Evolutionary conservation across 192 early-diverging fungal genomes (phyloP).

Genomic region (Umbelopsis sp.): DNA sequence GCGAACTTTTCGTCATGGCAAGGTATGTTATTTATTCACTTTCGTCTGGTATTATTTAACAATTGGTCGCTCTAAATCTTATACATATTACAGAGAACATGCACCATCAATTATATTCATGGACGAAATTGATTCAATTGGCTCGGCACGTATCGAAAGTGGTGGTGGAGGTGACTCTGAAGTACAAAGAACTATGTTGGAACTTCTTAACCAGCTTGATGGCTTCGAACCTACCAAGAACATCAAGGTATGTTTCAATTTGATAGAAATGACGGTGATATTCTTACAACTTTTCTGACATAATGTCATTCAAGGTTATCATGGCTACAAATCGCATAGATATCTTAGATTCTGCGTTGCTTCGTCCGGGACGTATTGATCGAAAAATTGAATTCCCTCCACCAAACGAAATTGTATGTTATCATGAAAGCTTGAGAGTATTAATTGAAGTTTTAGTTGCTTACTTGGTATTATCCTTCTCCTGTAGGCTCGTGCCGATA

Average conservation of each 20-base stretch:
- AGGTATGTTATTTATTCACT: conserved; percentile 37
- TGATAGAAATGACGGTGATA: background rate
- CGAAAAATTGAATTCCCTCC: conserved; percentile 92
- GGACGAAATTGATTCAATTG: conserved; percentile 93
- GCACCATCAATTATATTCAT: conserved; percentile 93
- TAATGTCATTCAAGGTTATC: conserved; percentile 48
- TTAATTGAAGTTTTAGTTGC: background rate
- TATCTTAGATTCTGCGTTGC: conserved; percentile 84
- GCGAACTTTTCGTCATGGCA: conserved; percentile 90
- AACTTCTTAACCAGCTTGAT: conserved; percentile 87
- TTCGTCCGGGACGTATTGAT: conserved; percentile 89
- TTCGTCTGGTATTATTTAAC: background rate
- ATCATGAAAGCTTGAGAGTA: background rate
- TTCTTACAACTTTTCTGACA: background rate
- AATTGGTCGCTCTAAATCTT: background rate
- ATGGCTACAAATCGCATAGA: conserved; percentile 95
- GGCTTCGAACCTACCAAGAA: conserved; percentile 91
- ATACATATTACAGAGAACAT: conserved; percentile 63
- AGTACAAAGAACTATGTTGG: conserved; percentile 90
- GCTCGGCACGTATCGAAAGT: conserved; percentile 80
- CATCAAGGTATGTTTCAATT: conserved; percentile 66
- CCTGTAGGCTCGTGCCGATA: conserved; percentile 72
- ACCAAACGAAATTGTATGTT: conserved; percentile 70
- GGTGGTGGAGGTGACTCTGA: conserved; percentile 84
- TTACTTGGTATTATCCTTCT: background rate